Evolutionary conservation across 495 filamentous ascomycete genomes (phyloP).

Genomic region (Cercophora samala): DNA sequence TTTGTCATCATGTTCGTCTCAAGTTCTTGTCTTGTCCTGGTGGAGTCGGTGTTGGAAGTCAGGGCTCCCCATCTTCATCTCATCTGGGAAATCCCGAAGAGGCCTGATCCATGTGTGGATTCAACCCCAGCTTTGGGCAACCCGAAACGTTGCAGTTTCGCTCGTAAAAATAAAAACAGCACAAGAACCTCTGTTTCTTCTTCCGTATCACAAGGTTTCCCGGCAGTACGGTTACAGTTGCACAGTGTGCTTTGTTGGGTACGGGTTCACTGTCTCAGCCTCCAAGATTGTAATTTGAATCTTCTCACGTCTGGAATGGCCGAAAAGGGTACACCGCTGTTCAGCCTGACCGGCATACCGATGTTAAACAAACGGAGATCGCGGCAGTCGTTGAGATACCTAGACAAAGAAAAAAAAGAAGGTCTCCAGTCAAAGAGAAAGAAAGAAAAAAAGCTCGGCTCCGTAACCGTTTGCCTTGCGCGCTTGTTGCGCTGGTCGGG

Average conservation of each 20-base stretch:
- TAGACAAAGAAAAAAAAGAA: no score
- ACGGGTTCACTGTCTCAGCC: not conserved
- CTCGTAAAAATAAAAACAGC: not conserved
- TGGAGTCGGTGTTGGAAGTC: not conserved
- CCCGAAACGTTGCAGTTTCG: not conserved
- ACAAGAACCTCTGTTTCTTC: not conserved
- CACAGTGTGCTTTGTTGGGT: not conserved
- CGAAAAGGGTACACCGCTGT: not conserved
- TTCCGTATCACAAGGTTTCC: not conserved
- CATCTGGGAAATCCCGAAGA: not conserved
- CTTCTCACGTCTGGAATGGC: not conserved
- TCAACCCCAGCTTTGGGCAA: not conserved
- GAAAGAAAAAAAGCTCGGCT: not conserved
- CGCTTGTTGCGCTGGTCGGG: not conserved
- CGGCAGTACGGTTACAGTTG: not conserved
- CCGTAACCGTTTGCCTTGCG: not conserved
- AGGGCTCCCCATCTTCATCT: not conserved
- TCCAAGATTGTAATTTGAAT: not conserved
- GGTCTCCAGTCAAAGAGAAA: no score
- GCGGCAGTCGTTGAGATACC: not conserved
- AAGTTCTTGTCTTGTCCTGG: not conserved
- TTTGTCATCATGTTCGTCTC: not conserved
- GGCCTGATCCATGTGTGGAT: not conserved
- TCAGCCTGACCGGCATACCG: constrained; percentile 6
- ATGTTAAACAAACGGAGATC: not conserved